Percentiles rank a stretch among this genome's conserved stretches.
These are phyloP conservation scores for Dalbergia cochinchinensis DNA, from an alignment of 306 rosid species.

Conservation along the genomic window DNA sequence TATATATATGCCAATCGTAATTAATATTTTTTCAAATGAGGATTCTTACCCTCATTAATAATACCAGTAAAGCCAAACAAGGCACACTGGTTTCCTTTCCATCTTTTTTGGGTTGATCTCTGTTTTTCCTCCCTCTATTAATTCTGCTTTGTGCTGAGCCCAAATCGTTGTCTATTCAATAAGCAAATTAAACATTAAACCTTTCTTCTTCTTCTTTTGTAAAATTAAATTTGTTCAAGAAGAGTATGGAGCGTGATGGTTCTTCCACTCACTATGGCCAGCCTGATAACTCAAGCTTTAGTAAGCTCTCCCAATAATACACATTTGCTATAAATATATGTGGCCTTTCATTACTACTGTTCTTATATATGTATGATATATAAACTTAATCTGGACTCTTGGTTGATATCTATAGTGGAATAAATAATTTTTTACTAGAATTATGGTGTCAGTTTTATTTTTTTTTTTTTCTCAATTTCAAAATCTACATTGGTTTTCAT, in stretches of 20 bases:
- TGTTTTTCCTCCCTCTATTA: background rate
- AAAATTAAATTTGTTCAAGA: background rate
- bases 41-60: background rate
- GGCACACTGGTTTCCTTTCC: background rate
- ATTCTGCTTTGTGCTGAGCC: background rate
- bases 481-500: no score
- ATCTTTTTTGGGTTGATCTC: background rate
- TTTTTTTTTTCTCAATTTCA: no score
- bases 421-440: no score
- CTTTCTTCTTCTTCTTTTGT: background rate
- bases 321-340: background rate
- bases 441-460: no score
- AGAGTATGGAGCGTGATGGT: conserved; percentile 45
- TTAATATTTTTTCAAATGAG: background rate
- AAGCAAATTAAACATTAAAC: background rate
- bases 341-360: background rate
- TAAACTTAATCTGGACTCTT: no score
- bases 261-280: conserved; percentile 26
- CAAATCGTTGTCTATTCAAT: conserved; percentile 1
- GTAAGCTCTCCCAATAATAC: conserved; percentile 24
- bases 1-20: background rate
- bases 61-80: background rate
- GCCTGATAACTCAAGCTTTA: conserved; percentile 43
- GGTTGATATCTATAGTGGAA: no score
- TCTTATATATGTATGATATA: background rate